Conservation (phyloP, 139 green algal genomes). For the Closterium sp. region DNA sequence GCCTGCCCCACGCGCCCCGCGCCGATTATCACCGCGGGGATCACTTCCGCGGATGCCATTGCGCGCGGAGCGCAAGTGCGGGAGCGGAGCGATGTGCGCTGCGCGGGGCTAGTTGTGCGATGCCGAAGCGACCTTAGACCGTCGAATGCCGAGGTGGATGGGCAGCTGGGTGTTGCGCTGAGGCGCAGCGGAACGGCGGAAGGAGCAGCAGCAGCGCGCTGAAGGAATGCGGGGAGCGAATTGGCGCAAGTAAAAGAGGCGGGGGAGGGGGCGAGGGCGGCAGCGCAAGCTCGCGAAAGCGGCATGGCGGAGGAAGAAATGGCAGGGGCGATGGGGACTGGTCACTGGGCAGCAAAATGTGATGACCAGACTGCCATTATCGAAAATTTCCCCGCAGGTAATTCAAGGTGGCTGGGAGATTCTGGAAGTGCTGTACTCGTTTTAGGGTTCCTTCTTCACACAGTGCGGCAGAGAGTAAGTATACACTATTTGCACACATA, state of each 20-base stretch:
- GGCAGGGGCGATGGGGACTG: neutral
- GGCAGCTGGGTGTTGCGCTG: neutral
- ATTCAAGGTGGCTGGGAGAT: too few relatives aligned
- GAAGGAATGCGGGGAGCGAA: neutral
- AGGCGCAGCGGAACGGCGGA: neutral
- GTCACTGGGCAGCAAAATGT: too few relatives aligned
- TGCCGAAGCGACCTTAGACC: neutral
- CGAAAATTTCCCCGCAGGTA: too few relatives aligned
- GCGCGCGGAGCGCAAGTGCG: neutral
- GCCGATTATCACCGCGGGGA: constrained; percentile 34
- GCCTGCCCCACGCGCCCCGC: constrained; percentile 36
- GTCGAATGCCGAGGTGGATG: neutral
- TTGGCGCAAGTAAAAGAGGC: neutral
- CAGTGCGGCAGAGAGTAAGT: too few relatives aligned
- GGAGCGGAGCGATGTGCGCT: neutral
- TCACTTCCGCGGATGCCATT: constrained; percentile 15
- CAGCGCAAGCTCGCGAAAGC: neutral
- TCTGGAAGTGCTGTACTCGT: too few relatives aligned
- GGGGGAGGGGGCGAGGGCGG: neutral
- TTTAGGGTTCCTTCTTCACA: too few relatives aligned
- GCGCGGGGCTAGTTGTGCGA: neutral
- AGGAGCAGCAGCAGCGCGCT: neutral
- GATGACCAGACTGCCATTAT: too few relatives aligned
- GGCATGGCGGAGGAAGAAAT: neutral
- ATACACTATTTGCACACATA: too few relatives aligned